phyloP scores from a whole-genome alignment of 1,284 basidiomycete genomes.

The Phenoliferia sp. region DNA sequence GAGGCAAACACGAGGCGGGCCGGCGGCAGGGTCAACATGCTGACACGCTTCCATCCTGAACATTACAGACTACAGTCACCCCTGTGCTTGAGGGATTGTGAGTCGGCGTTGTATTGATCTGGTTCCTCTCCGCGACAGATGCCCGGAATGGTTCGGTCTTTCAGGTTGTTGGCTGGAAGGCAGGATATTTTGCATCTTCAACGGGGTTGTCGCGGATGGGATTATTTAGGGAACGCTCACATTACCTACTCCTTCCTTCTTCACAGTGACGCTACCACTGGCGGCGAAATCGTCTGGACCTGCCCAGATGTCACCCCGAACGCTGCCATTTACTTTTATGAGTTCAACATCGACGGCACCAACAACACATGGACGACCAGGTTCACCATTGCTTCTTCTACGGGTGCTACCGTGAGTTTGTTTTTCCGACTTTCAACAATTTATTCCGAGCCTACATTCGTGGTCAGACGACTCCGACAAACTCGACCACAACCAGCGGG shows the following conservation, averaged over 20 bases:
- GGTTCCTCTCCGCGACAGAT: neutral
- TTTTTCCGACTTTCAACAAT: neutral
- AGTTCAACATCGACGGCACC: conserved; percentile 12
- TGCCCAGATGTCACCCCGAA: conserved; percentile 70
- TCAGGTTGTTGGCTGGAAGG: too few species aligned
- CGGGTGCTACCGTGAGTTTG: conserved; percentile 40
- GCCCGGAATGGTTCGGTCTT: too few species aligned
- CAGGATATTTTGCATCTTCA: too few species aligned
- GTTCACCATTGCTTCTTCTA: conserved; percentile 63
- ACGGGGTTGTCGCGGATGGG: too few species aligned
- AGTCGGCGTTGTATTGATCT: neutral
- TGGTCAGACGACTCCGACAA: neutral
- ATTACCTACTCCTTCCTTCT: neutral
- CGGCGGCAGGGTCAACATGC: neutral
- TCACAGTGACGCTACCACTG: conserved; percentile 38
- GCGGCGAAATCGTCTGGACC: conserved; percentile 50
- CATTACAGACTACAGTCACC: conserved; percentile 15
- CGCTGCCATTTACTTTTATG: conserved; percentile 3
- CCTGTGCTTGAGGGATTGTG: conserved; percentile 27
- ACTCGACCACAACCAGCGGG: neutral
- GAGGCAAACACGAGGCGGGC: neutral
- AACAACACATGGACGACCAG: conserved; percentile 68
- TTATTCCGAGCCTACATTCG: too few species aligned
- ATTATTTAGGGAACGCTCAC: too few species aligned
- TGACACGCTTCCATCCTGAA: neutral